A percentile compares a stretch with the other conserved stretches of the same genome.
These are phyloP conservation scores for Ophiostoma piceae DNA, from an alignment of 2,329 filamentous ascomycete genomes.

Conservation along the genomic window DNA sequence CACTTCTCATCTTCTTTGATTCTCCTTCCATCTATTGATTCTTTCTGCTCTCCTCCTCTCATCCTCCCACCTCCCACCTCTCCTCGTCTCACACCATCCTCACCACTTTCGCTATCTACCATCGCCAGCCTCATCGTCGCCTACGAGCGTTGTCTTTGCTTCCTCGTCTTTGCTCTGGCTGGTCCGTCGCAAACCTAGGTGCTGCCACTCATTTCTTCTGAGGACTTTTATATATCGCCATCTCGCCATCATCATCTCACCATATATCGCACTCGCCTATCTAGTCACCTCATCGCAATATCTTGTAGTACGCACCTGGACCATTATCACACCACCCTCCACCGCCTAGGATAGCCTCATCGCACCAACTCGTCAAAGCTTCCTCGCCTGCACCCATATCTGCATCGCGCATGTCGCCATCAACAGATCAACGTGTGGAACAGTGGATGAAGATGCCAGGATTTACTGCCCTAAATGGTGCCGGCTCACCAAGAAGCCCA, in stretches of 20 bases:
- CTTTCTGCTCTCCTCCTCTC: background rate
- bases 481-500: slow-evolving; percentile 38
- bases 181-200: slow-evolving; percentile 25
- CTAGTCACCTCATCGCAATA: background rate
- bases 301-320: background rate
- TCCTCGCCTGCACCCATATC: background rate
- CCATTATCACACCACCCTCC: background rate
- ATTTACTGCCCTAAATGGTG: slow-evolving; percentile 49
- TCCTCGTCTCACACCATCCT: slow-evolving; percentile 5
- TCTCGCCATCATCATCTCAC: background rate
- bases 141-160: background rate
- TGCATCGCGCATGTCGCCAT: slow-evolving; percentile 22
- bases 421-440: slow-evolving; percentile 23
- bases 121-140: background rate
- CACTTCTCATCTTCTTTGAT: slow-evolving; percentile 12
- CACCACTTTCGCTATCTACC: background rate
- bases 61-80: background rate
- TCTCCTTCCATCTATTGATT: background rate
- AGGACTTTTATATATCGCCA: slow-evolving; percentile 7
- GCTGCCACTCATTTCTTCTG: background rate
- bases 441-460: slow-evolving; percentile 41
- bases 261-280: too few species aligned
- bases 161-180: slow-evolving; percentile 24
- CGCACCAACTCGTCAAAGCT: background rate
- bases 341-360: background rate